Evolutionary conservation across 225 moss, liverwort and hornwort genomes (phyloP).

Genomic region (Marchantia polymorpha): DNA sequence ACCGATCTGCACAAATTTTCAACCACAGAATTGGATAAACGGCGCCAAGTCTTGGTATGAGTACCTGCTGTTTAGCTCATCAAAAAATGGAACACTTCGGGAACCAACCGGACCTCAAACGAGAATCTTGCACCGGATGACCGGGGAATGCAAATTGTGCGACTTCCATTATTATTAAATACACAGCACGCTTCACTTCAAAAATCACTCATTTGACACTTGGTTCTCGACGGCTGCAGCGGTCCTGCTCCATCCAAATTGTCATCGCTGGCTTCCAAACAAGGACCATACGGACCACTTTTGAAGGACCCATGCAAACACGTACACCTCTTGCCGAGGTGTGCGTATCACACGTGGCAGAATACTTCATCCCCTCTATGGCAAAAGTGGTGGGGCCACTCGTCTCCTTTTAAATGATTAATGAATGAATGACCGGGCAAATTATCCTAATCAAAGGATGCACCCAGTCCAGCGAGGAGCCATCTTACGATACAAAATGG

Average conservation of each 20-base stretch:
- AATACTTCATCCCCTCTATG: not conserved
- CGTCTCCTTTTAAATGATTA: not conserved
- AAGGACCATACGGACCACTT: not conserved
- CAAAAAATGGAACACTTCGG: too few species aligned
- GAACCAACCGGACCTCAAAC: too few species aligned
- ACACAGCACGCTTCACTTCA: not conserved
- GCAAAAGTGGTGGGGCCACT: not conserved
- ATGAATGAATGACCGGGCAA: not conserved
- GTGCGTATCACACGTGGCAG: not conserved
- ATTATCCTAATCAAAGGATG: constrained; percentile 5
- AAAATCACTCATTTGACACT: not conserved
- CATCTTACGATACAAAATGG: constrained; percentile 17
- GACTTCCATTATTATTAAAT: not conserved
- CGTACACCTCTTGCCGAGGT: too few species aligned
- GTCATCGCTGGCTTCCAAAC: constrained; percentile 5
- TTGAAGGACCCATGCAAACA: not conserved
- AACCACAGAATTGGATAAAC: too few species aligned
- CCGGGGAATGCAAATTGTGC: not conserved
- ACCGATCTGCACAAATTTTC: too few species aligned
- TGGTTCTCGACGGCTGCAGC: not conserved
- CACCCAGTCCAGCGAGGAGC: not conserved
- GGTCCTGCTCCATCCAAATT: not conserved
- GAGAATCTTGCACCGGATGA: not conserved
- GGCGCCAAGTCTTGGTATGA: too few species aligned
- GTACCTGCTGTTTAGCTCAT: too few species aligned